phyloP scores from a whole-genome alignment of 371 early-diverging fungal species.

The Lichtheimia hyalospora region DNA sequence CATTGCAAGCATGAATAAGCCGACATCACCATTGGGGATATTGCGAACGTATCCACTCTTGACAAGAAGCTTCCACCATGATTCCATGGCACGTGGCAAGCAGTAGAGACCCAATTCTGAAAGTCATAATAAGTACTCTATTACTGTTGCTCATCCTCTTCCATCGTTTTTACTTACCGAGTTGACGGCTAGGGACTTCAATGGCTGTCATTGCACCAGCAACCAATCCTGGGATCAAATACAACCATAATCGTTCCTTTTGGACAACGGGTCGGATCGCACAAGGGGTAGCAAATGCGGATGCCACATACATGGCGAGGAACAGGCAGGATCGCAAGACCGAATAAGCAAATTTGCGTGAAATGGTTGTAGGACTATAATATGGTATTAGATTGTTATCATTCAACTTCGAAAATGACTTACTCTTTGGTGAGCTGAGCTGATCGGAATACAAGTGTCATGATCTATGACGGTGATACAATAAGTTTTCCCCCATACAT shows the following conservation, averaged over 20 bases:
- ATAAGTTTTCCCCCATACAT: constrained; percentile 4
- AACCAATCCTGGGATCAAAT: constrained; percentile 63
- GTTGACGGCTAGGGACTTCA: constrained; percentile 75
- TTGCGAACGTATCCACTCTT: constrained; percentile 46
- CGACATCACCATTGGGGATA: constrained; percentile 56
- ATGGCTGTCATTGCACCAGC: constrained; percentile 71
- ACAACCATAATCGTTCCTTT: constrained; percentile 55
- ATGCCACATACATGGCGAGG: constrained; percentile 67
- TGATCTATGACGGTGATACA: constrained; percentile 34
- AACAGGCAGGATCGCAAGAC: constrained; percentile 73
- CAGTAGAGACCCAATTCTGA: constrained; percentile 83
- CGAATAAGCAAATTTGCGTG: constrained; percentile 50
- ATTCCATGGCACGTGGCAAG: constrained; percentile 78
- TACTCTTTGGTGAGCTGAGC: constrained; percentile 49
- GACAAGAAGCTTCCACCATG: constrained; percentile 62
- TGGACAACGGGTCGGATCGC: constrained; percentile 56
- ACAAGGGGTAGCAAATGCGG: constrained; percentile 69
- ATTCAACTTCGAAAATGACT: background rate
- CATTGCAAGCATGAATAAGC: constrained; percentile 73
- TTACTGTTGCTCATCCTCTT: no score
- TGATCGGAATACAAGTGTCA: constrained; percentile 55
- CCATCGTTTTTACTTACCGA: constrained; percentile 29
- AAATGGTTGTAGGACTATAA: constrained; percentile 31
- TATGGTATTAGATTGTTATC: no score
- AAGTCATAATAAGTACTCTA: background rate